Conservation (phyloP, 805 yeast genomes). For the Ogataea methylovora region DNA sequence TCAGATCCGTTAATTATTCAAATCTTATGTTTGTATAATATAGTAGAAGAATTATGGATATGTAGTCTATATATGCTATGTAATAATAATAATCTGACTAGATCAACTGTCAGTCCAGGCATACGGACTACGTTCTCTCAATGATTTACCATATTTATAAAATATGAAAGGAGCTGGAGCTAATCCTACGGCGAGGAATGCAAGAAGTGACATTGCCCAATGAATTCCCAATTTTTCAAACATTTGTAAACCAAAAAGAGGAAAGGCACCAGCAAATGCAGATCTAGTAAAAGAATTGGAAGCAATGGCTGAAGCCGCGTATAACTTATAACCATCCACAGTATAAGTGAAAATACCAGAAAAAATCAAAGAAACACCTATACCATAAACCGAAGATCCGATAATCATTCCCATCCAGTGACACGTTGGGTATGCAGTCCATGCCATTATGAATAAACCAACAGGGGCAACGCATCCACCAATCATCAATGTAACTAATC, state of each 20-base stretch:
- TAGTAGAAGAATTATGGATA: too few relatives aligned
- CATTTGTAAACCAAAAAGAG: conserved; percentile 52
- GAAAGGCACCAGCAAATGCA: conserved; percentile 48
- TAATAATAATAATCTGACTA: too few relatives aligned
- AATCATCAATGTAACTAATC: conserved; percentile 52
- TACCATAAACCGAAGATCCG: conserved; percentile 33
- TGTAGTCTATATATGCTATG: too few relatives aligned
- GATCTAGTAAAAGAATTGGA: conserved; percentile 46
- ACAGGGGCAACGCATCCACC: conserved; percentile 43
- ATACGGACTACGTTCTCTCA: conserved; percentile 38
- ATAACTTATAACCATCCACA: conserved; percentile 37
- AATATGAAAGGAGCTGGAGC: conserved; percentile 51
- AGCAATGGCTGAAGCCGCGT: conserved; percentile 45
- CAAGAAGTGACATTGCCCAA: conserved; percentile 53
- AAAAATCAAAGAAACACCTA: conserved; percentile 35
- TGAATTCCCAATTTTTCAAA: conserved; percentile 45
- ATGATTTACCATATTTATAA: conserved; percentile 36
- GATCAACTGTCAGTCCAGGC: conserved; percentile 34
- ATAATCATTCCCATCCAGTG: conserved; percentile 48
- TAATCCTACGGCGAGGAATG: conserved; percentile 39
- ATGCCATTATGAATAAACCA: conserved; percentile 53
- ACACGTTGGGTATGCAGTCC: conserved; percentile 44
- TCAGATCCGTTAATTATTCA: too few relatives aligned
- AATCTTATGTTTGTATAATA: too few relatives aligned
- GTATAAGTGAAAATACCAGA: conserved; percentile 32